Evolutionary conservation across 176 grass and related monocot genomes (phyloP).

Genomic region (Elaeis guineensis): DNA sequence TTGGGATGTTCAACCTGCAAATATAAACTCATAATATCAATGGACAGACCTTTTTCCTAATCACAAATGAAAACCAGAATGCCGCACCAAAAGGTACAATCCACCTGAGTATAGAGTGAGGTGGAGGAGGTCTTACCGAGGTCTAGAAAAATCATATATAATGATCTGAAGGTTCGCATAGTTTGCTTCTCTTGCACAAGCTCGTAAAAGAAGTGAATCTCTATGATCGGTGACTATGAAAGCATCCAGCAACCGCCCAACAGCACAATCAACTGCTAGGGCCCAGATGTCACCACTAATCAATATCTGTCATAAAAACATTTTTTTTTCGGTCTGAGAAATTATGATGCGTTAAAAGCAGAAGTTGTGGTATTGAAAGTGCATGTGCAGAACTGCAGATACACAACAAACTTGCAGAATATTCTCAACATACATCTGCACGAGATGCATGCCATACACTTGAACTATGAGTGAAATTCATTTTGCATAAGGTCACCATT

Average conservation of each 20-base stretch:
- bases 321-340: background rate
- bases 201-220: slow-evolving; percentile 63
- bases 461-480: no score
- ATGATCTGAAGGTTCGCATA: slow-evolving; percentile 59
- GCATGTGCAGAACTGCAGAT: no score
- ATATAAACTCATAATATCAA: background rate
- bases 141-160: slow-evolving; percentile 72
- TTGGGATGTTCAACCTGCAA: slow-evolving; percentile 47
- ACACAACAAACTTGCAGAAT: no score
- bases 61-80: no score
- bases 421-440: no score
- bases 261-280: slow-evolving; percentile 65
- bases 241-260: slow-evolving; percentile 59
- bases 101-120: no score
- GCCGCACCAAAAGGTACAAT: no score
- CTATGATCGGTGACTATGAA: slow-evolving; percentile 77
- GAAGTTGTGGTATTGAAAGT: background rate
- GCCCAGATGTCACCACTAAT: slow-evolving; percentile 53
- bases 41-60: no score
- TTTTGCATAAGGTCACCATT: no score
- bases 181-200: slow-evolving; percentile 58
- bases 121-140: slow-evolving; percentile 33
- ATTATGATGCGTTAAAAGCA: background rate
- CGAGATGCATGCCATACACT: no score
- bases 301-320: slow-evolving; percentile 41